phyloP scores from a whole-genome alignment of 257 asterid genomes.

The Sherardia arvensis region DNA sequence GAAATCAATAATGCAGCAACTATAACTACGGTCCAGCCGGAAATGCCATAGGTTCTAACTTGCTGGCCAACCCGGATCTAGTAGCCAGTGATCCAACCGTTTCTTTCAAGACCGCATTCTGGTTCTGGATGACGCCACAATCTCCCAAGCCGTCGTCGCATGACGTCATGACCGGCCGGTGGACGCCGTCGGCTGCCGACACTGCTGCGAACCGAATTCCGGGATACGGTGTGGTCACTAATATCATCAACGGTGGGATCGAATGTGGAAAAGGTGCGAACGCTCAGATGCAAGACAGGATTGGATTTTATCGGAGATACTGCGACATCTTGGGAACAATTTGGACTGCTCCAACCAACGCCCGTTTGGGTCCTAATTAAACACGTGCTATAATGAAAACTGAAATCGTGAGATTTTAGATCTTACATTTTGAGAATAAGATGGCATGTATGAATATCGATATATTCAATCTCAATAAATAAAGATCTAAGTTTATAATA shows the following conservation, averaged over 20 bases:
- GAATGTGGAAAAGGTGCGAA: slow-evolving; percentile 25
- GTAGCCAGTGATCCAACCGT: slow-evolving; percentile 21
- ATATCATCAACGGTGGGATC: slow-evolving; percentile 31
- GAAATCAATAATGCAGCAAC: slow-evolving; percentile 17
- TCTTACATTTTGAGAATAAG: background rate
- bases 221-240: slow-evolving; percentile 29
- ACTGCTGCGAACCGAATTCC: slow-evolving; percentile 16
- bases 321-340: slow-evolving; percentile 21
- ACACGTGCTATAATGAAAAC: background rate
- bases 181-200: slow-evolving; percentile 25
- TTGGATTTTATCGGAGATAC: slow-evolving; percentile 26
- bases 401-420: background rate
- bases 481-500: too few relatives aligned
- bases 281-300: slow-evolving; percentile 16
- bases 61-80: slow-evolving; percentile 23
- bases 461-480: too few relatives aligned
- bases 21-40: slow-evolving; percentile 34
- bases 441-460: too few relatives aligned
- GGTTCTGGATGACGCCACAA: slow-evolving; percentile 39
- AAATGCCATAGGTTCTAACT: slow-evolving; percentile 13
- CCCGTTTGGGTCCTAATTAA: slow-evolving; percentile 2
- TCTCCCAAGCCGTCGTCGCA: slow-evolving; percentile 24
- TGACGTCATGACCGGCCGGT: slow-evolving; percentile 20
- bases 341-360: slow-evolving; percentile 24
- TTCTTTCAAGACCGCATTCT: slow-evolving; percentile 31